phyloP scores from a whole-genome alignment of 2,329 filamentous ascomycete genomes.

The Tolypocladium inflatum region DNA sequence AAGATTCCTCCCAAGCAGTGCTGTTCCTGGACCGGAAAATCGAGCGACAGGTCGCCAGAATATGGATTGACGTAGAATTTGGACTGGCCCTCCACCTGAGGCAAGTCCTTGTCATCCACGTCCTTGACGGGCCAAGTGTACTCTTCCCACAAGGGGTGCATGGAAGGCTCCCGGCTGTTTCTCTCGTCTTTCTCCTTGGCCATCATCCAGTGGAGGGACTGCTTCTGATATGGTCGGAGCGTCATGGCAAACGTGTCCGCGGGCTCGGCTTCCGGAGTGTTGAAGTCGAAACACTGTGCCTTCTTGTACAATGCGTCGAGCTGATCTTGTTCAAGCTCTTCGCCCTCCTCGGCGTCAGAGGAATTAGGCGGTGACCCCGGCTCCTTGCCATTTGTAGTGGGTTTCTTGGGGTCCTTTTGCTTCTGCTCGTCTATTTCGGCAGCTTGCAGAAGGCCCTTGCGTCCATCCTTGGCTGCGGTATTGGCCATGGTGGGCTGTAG shows the following conservation, averaged over 20 bases:
- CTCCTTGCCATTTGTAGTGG: conserved; percentile 15
- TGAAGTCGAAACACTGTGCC: conserved; percentile 93
- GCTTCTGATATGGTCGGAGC: conserved; percentile 87
- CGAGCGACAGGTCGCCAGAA: conserved; percentile 82
- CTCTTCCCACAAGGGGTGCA: conserved; percentile 97
- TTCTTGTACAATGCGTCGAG: conserved; percentile 91
- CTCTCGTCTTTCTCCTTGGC: conserved; percentile 78
- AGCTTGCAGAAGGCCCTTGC: conserved; percentile 77
- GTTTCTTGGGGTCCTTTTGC: conserved; percentile 41
- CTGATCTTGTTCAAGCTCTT: conserved; percentile 91
- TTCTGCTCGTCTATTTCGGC: conserved; percentile 80
- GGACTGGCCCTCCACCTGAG: conserved; percentile 52
- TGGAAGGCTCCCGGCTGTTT: conserved; percentile 63
- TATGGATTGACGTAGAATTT: conserved; percentile 96
- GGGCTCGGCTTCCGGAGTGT: conserved; percentile 78
- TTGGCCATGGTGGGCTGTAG: conserved; percentile 69
- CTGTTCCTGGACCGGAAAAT: conserved; percentile 90
- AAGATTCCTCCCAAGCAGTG: conserved; percentile 89
- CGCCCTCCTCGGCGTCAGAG: conserved; percentile 71
- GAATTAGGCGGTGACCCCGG: conserved; percentile 41
- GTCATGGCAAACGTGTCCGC: conserved; percentile 72
- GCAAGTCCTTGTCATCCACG: conserved; percentile 69
- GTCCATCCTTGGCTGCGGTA: conserved; percentile 66
- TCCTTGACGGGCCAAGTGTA: conserved; percentile 86
- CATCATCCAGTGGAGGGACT: conserved; percentile 94